Percentiles rank a stretch among this genome's conserved stretches.
Evolutionary conservation across 192 early-diverging fungal genomes (phyloP).

Genomic region (Endogone sp.): DNA sequence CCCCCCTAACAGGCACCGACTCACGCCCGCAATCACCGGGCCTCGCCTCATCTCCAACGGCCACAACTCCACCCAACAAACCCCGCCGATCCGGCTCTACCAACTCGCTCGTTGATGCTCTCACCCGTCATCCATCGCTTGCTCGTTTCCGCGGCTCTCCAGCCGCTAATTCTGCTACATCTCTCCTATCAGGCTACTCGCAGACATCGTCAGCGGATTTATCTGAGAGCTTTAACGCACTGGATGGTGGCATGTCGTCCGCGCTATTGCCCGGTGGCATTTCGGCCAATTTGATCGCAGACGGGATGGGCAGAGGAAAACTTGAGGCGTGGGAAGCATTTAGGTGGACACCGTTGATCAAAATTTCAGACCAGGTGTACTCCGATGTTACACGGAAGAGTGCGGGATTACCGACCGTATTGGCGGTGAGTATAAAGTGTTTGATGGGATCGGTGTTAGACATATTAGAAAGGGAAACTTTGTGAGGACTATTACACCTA

Average conservation of each 20-base stretch:
- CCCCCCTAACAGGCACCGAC: not conserved
- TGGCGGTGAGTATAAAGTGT: slow-evolving; percentile 22
- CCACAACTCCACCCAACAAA: not conserved
- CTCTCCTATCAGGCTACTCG: not conserved
- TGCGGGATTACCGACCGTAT: slow-evolving; percentile 32
- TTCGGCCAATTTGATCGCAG: not conserved
- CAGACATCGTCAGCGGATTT: not conserved
- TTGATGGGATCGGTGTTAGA: not conserved
- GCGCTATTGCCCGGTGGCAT: not conserved
- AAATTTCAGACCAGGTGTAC: slow-evolving; percentile 53
- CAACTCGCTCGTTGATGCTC: not conserved
- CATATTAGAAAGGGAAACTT: not conserved
- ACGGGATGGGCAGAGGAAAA: slow-evolving; percentile 9
- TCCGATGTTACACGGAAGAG: slow-evolving; percentile 37
- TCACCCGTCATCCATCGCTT: not conserved
- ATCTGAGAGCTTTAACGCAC: not conserved
- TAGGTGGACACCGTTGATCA: slow-evolving; percentile 49
- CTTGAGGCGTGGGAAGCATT: slow-evolving; percentile 53
- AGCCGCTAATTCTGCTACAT: not conserved
- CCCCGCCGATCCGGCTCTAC: slow-evolving; percentile 1
- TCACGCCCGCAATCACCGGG: slow-evolving; percentile 10
- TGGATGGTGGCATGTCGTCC: too few species aligned
- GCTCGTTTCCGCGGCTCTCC: not conserved
- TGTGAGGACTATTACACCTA: too few species aligned
- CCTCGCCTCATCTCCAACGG: not conserved